These are phyloP conservation scores for Postia placenta DNA, from an alignment of 768 basidiomycete genomes.

Conservation along the genomic window DNA sequence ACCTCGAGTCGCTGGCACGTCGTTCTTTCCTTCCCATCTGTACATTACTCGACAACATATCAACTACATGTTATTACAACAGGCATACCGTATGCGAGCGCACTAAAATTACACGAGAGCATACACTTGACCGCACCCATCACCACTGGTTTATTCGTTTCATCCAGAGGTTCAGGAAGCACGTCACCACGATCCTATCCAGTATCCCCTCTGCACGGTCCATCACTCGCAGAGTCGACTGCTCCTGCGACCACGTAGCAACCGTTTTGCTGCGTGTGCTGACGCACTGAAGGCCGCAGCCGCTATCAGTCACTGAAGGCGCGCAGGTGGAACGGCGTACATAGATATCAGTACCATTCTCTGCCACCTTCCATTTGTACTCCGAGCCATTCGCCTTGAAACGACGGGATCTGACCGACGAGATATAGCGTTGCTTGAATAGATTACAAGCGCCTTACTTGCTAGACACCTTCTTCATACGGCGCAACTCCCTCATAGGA, in stretches of 20 bases:
- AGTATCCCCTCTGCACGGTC: slow-evolving; percentile 33
- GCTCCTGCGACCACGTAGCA: slow-evolving; percentile 39
- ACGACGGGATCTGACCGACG: slow-evolving; percentile 39
- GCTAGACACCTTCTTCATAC: slow-evolving; percentile 42
- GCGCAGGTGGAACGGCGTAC: slow-evolving; percentile 26
- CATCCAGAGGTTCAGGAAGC: slow-evolving; percentile 48
- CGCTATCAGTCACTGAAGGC: not conserved
- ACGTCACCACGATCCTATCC: slow-evolving; percentile 49
- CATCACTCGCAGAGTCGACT: slow-evolving; percentile 34
- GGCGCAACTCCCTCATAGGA: slow-evolving; percentile 42
- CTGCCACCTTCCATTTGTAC: slow-evolving; percentile 53
- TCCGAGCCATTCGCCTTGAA: slow-evolving; percentile 43
- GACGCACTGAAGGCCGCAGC: slow-evolving; percentile 31
- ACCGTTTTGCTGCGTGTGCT: slow-evolving; percentile 40
- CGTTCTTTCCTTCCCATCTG: slow-evolving; percentile 1
- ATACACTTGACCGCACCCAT: not conserved
- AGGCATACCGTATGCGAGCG: not conserved
- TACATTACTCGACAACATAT: not conserved
- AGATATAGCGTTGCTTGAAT: not conserved
- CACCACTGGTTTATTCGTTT: slow-evolving; percentile 38
- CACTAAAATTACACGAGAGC: slow-evolving; percentile 1
- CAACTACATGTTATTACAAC: not conserved
- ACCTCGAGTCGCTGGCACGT: no score
- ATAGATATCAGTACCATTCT: slow-evolving; percentile 37
- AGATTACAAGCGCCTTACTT: slow-evolving; percentile 28